These are phyloP conservation scores for Elongisporangium prolatum DNA, from an alignment of 352 stramenopile genomes.

Conservation along the genomic window DNA sequence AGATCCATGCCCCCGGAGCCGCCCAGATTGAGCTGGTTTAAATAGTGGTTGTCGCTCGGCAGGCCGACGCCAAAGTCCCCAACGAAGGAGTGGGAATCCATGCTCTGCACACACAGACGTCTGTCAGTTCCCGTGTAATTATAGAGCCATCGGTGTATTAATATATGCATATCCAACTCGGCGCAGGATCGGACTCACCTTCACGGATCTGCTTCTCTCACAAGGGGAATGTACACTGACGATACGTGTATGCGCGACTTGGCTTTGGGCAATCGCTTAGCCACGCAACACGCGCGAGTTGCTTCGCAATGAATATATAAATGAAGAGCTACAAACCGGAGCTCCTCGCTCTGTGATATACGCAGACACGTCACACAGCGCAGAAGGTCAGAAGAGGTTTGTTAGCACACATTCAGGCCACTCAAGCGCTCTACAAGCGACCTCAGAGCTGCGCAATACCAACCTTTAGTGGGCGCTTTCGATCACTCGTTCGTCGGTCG, in stretches of 20 bases:
- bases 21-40: slow-evolving; percentile 70
- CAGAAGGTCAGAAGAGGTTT: not conserved
- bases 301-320: not conserved
- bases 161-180: not conserved
- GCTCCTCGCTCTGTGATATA: not conserved
- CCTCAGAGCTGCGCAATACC: not conserved
- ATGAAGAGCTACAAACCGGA: not conserved
- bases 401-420: not conserved
- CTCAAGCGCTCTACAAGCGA: not conserved
- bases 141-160: not conserved
- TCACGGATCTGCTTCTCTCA: not conserved
- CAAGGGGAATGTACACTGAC: not conserved
- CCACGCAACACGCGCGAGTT: not conserved
- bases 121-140: not conserved
- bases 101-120: slow-evolving; percentile 13
- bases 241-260: not conserved
- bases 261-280: not conserved
- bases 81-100: slow-evolving; percentile 79
- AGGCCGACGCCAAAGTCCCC: slow-evolving; percentile 70
- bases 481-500: not conserved
- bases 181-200: not conserved
- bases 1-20: slow-evolving; percentile 10
- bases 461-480: not conserved
- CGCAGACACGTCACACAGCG: not conserved
- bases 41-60: slow-evolving; percentile 62